Conservation (phyloP, 805 yeast genomes). For the Suhomyces faveliae region DNA sequence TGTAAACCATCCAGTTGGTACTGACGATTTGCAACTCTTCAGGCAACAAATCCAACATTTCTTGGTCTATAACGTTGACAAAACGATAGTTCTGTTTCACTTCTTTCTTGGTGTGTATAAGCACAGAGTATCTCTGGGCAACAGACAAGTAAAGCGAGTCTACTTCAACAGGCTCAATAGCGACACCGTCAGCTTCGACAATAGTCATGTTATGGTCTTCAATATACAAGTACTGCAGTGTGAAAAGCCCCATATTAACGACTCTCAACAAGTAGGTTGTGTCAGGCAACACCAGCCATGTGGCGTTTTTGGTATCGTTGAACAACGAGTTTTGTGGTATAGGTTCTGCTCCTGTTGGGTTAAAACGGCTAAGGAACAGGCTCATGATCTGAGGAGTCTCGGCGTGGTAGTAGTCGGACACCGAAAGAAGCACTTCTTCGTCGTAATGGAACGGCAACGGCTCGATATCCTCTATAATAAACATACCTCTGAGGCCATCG, state of each 20-base stretch:
- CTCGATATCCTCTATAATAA: conserved; percentile 58
- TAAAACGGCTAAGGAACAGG: conserved; percentile 58
- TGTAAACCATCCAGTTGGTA: conserved; percentile 57
- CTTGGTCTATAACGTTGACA: conserved; percentile 58
- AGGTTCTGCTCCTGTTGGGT: conserved; percentile 87
- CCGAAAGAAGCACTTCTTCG: conserved; percentile 54
- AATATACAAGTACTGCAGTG: conserved; percentile 52
- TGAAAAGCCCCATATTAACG: conserved; percentile 68
- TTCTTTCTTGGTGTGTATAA: conserved; percentile 54
- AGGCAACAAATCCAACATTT: conserved; percentile 72
- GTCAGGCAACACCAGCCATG: conserved; percentile 54
- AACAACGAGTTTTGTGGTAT: conserved; percentile 65
- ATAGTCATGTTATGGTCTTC: conserved; percentile 42
- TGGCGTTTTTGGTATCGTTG: conserved; percentile 60
- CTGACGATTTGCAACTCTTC: conserved; percentile 52
- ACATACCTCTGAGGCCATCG: conserved; percentile 72
- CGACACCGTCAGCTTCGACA: conserved; percentile 50
- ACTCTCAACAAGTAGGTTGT: conserved; percentile 65
- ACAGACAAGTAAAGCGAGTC: conserved; percentile 63
- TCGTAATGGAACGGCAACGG: conserved; percentile 58
- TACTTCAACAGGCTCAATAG: conserved; percentile 55
- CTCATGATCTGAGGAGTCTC: conserved; percentile 45
- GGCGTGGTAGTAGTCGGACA: conserved; percentile 66
- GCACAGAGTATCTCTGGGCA: conserved; percentile 78
- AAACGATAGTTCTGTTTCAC: conserved; percentile 53